Base-by-base conservation (phyloP, 768 basidiomycete species). In the Mycena haematopus region DNA sequence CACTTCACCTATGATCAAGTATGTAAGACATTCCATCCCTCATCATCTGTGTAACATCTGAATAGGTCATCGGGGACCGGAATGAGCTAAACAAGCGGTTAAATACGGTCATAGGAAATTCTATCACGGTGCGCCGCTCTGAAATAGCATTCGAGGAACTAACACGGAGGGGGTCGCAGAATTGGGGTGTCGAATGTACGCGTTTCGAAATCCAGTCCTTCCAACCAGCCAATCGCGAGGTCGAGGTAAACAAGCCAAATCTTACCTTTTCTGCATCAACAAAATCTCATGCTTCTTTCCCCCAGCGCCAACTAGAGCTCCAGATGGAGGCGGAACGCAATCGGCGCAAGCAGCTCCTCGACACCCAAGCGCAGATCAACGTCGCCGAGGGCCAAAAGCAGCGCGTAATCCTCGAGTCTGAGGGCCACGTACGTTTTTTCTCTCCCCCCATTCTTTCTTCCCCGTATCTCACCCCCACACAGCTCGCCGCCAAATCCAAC, bases 291-390 rank as follows among this genome's bases (percentile, higher is more conserved):
- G n/a, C n/a, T 25, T 27, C 45, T 31, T 11, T 22, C 44, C 15
- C 35, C 4, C 57, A 83, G 82, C 78, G 82, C n/a, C 84, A 86
- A 79, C 78, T 86, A 2, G 84, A 86, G 63, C 76, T 86, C 13
- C 83, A 85, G 69, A 85, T 85, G 84, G 83, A 84, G 69, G 85
- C 84, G 0, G 85, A 86, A 64, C 71, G 85, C 33, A 83, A 85
- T 63, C 69, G 85, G 21, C 75, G 85, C 33, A 86, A 85, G 66
- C 83, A 85, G 61, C 75, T 85, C 15, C 73, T 86, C 22, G 84
- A 86, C 66, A 86, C 85, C 0, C 80, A 84, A 65, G 85, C 85
- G 0, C 81, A 82, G 58, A 80, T 86, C 62, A 86, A 86, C 68
- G 77, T 86, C 42, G 84, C 85, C 1, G 85, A 86, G 66, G 85